Conservation (phyloP, 2,329 filamentous ascomycete species). For the Leptodontidium sp. region DNA sequence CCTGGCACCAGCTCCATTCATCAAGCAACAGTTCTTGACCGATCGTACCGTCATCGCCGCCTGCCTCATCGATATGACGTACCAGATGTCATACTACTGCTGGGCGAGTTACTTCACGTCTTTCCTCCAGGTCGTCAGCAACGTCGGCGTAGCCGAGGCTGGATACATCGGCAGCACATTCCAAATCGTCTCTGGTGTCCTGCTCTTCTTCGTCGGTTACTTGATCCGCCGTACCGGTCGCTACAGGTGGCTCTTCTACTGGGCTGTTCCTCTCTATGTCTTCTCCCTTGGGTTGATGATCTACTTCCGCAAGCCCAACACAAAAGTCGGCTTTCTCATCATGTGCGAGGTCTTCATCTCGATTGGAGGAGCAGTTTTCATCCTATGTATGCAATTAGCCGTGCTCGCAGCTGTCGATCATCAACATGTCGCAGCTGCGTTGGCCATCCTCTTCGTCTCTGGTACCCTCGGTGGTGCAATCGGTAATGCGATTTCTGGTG, state of each 20-base stretch:
- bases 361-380: slow-evolving; percentile 62
- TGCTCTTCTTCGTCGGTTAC: slow-evolving; percentile 61
- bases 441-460: slow-evolving; percentile 67
- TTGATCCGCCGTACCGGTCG: slow-evolving; percentile 46
- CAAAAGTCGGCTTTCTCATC: slow-evolving; percentile 60
- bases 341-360: slow-evolving; percentile 68
- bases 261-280: slow-evolving; percentile 15
- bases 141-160: slow-evolving; percentile 37
- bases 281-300: slow-evolving; percentile 45
- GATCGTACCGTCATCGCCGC: slow-evolving; percentile 47
- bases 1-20: slow-evolving; percentile 45
- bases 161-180: slow-evolving; percentile 47
- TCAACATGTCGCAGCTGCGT: slow-evolving; percentile 66
- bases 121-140: slow-evolving; percentile 62
- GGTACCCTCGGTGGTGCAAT: slow-evolving; percentile 64
- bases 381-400: slow-evolving; percentile 65
- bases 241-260: slow-evolving; percentile 33
- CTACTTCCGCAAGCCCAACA: slow-evolving; percentile 60
- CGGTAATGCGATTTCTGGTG: slow-evolving; percentile 65
- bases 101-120: slow-evolving; percentile 65
- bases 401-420: slow-evolving; percentile 65
- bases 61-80: slow-evolving; percentile 36
- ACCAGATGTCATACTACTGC: slow-evolving; percentile 57
- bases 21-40: slow-evolving; percentile 33
- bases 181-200: slow-evolving; percentile 63